Conservation (phyloP, 345 rosid genomes). For the Raphanus raphanistrum region DNA sequence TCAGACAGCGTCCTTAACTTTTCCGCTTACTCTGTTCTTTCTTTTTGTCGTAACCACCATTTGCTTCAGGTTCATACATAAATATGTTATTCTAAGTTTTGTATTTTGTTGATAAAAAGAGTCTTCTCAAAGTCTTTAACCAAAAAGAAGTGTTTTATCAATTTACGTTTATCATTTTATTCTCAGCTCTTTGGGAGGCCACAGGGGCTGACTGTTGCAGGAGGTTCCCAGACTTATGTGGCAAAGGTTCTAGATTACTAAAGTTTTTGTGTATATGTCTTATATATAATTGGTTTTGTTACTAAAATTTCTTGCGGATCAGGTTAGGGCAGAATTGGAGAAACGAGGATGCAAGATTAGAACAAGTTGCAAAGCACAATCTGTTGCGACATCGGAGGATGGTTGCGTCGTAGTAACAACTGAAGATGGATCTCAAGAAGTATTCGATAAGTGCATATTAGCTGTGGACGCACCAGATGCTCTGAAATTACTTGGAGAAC, state of each 20-base stretch:
- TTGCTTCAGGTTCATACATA: constrained; percentile 64
- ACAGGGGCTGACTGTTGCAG: constrained; percentile 69
- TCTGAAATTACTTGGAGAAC: constrained; percentile 52
- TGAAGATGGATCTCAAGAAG: constrained; percentile 48
- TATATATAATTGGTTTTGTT: not conserved
- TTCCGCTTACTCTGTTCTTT: constrained; percentile 69
- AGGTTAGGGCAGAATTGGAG: constrained; percentile 64
- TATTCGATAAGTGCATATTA: constrained; percentile 50
- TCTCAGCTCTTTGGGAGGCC: constrained; percentile 73
- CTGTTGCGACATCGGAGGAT: constrained; percentile 44
- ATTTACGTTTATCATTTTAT: not conserved
- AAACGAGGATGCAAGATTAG: constrained; percentile 58
- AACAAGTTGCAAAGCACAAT: constrained; percentile 49
- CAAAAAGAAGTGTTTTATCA: not conserved
- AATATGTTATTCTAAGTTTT: not conserved
- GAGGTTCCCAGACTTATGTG: constrained; percentile 60
- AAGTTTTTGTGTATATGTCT: not conserved
- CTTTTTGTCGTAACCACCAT: constrained; percentile 71
- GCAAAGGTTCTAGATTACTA: constrained; percentile 44
- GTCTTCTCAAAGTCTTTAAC: not conserved
- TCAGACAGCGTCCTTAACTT: constrained; percentile 59
- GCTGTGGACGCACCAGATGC: constrained; percentile 69
- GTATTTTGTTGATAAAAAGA: too few relatives aligned
- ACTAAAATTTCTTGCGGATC: constrained; percentile 1
- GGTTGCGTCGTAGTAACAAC: constrained; percentile 48